Evolutionary conservation across 1,284 basidiomycete species (phyloP).

Genomic region (Inonotus obliquus): DNA sequence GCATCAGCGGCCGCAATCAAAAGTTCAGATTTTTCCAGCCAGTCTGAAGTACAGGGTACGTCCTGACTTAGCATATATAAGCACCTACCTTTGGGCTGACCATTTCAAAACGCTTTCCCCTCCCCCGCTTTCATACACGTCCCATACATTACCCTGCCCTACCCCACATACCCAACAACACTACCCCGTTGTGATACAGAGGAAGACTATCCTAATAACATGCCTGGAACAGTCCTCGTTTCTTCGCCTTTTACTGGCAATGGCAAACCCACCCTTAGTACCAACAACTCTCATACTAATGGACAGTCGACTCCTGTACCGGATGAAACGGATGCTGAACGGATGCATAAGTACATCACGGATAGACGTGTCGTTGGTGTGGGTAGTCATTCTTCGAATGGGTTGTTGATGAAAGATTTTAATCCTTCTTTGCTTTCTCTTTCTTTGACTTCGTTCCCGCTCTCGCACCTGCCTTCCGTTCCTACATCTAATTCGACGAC

Average conservation of each 20-base stretch:
- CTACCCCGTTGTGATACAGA: background rate
- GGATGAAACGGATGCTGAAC: slow-evolving; percentile 52
- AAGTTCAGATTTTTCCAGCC: too few relatives aligned
- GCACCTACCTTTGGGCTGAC: background rate
- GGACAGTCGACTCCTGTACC: slow-evolving; percentile 13
- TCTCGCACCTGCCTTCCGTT: background rate
- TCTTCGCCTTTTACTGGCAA: background rate
- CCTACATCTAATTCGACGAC: background rate
- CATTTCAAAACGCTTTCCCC: background rate
- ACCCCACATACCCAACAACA: background rate
- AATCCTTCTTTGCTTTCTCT: slow-evolving; percentile 1
- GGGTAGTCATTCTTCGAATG: slow-evolving; percentile 28
- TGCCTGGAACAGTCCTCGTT: slow-evolving; percentile 9
- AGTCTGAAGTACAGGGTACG: background rate
- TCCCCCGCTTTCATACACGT: too few relatives aligned
- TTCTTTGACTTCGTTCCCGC: slow-evolving; percentile 9
- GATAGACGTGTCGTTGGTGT: slow-evolving; percentile 75
- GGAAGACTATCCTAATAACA: background rate
- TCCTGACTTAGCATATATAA: background rate
- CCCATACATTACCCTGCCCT: too few relatives aligned
- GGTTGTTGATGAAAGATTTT: slow-evolving; percentile 13
- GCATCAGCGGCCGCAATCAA: slow-evolving; percentile 13
- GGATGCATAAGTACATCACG: slow-evolving; percentile 59
- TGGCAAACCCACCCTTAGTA: background rate
- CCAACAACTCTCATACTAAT: background rate